Conservation (phyloP, 257 asterid genomes). For the Mentha longifolia region DNA sequence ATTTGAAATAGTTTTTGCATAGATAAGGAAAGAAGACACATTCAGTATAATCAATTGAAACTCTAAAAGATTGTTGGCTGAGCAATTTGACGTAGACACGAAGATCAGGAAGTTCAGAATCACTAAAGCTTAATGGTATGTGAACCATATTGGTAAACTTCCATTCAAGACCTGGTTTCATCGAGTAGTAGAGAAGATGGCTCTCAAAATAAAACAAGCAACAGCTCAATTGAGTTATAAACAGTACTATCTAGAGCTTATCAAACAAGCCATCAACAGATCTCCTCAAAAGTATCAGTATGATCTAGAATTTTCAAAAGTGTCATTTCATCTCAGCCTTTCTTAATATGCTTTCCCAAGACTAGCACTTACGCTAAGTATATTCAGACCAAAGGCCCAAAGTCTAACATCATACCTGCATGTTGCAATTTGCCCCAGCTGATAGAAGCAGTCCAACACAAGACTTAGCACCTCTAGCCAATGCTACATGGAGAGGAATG, state of each 20-base stretch:
- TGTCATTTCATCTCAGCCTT: conserved; percentile 19
- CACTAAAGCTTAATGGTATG: conserved; percentile 15
- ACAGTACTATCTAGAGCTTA: conserved; percentile 12
- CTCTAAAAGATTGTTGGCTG: too few relatives aligned
- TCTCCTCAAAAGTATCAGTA: conserved; percentile 18
- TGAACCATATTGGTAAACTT: conserved; percentile 16
- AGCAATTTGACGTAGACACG: too few relatives aligned
- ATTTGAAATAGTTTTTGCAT: too few relatives aligned
- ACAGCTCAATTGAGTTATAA: conserved; percentile 18
- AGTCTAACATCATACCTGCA: conserved; percentile 61
- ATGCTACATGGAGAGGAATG: conserved; percentile 95
- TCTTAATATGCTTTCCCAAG: conserved; percentile 16
- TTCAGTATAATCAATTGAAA: too few relatives aligned
- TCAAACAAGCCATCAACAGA: conserved; percentile 12
- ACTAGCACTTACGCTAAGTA: conserved; percentile 8
- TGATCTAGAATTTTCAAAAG: conserved; percentile 19
- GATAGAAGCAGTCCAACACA: conserved; percentile 91
- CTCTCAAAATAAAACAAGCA: conserved; percentile 26
- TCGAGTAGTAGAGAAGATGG: neutral
- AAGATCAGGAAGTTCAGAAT: too few relatives aligned
- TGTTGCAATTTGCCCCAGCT: conserved; percentile 91
- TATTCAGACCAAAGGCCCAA: conserved; percentile 25
- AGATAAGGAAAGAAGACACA: too few relatives aligned
- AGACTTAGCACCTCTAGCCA: conserved; percentile 98
- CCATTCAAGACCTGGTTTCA: conserved; percentile 14